Percentiles rank a stretch among this genome's conserved stretches.
Conservation (phyloP, 2,329 filamentous ascomycete genomes). For the Phyllosticta citriasiana region DNA sequence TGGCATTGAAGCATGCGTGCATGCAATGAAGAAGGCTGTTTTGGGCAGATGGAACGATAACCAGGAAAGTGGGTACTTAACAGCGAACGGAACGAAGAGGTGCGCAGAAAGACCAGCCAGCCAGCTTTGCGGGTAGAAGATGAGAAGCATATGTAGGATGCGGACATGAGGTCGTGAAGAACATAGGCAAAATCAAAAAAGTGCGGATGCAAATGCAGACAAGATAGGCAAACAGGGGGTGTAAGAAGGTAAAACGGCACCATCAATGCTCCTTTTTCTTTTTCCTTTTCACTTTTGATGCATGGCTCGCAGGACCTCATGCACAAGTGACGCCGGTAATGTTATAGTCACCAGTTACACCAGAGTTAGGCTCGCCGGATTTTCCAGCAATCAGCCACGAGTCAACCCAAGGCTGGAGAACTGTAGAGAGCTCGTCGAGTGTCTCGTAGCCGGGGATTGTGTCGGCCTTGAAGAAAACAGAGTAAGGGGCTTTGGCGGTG, state of each 20-base stretch:
- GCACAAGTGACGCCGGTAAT: not conserved
- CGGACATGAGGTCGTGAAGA: not conserved
- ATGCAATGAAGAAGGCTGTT: not conserved
- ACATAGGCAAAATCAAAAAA: not conserved
- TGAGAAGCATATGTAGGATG: not conserved
- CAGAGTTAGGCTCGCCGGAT: not conserved
- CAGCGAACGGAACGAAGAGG: not conserved
- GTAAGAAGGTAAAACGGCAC: not conserved
- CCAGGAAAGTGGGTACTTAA: not conserved
- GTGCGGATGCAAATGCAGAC: not conserved
- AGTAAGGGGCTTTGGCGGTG: slow-evolving; percentile 1
- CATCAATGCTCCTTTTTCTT: not conserved
- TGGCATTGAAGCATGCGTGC: not conserved
- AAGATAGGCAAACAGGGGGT: not conserved
- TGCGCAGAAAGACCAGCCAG: not conserved
- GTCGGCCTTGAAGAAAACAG: slow-evolving; percentile 8
- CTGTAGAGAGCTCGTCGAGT: not conserved
- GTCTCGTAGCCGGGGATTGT: slow-evolving; percentile 6
- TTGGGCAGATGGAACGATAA: not conserved
- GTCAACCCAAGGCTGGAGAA: slow-evolving; percentile 3
- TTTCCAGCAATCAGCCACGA: slow-evolving; percentile 1
- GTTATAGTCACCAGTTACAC: slow-evolving; percentile 3
- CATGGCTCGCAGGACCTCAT: not conserved
- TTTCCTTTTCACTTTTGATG: not conserved
- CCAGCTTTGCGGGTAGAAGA: not conserved